phyloP scores from a whole-genome alignment of 108 stramenopile species.

The Nitzschia sp. region DNA sequence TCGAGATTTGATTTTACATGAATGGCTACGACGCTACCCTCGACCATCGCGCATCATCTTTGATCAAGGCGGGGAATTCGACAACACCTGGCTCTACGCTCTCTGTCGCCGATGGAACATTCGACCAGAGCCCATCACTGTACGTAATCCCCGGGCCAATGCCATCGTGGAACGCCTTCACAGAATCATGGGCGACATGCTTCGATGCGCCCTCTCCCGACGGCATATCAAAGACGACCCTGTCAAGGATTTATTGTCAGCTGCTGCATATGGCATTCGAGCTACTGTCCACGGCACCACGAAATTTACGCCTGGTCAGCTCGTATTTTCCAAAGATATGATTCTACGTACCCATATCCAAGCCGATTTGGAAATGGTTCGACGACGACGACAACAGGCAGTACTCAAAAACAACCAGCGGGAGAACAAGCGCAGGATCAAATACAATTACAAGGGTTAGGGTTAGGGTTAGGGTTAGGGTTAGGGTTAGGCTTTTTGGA shows the following conservation, averaged over 20 bases:
- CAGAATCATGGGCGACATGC: slow-evolving; percentile 28
- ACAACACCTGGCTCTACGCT: slow-evolving; percentile 19
- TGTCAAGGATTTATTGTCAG: not conserved
- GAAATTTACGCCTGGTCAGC: slow-evolving; percentile 23
- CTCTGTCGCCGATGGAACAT: slow-evolving; percentile 34
- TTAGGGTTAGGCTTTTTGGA: too few species aligned
- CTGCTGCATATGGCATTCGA: slow-evolving; percentile 8
- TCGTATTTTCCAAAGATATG: slow-evolving; percentile 39
- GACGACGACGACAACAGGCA: not conserved
- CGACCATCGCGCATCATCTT: slow-evolving; percentile 39
- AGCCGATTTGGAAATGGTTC: too few species aligned
- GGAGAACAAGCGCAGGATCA: too few species aligned
- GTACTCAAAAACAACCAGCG: too few species aligned
- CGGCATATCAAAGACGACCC: not conserved
- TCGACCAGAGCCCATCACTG: slow-evolving; percentile 22
- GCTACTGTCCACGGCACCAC: too few species aligned
- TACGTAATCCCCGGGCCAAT: slow-evolving; percentile 50
- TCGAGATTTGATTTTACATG: not conserved
- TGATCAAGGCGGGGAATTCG: too few species aligned
- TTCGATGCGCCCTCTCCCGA: not conserved
- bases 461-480: too few species aligned
- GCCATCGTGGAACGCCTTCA: slow-evolving; percentile 34
- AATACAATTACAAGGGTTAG: not conserved
- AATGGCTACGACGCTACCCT: slow-evolving; percentile 23
- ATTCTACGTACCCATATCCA: slow-evolving; percentile 4